Evolutionary conservation across 257 asterid species (phyloP), one percentile per base, ranked within the genome.

Genomic region (Nemophila menziesii): DNA sequence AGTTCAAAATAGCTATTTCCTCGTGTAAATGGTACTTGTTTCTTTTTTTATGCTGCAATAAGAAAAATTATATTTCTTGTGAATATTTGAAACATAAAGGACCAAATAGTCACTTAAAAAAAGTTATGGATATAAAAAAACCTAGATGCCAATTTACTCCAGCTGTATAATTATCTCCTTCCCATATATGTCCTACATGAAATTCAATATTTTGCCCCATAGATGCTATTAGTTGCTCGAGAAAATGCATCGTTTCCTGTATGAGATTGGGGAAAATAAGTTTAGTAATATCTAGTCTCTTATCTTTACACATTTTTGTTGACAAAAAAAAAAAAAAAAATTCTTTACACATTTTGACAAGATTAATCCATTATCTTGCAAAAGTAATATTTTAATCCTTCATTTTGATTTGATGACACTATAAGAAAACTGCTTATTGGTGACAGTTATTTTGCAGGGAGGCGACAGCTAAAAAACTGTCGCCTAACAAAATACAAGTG

Each of bases 141-240:
- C 96, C 89, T 22, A 81, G 63, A 57, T 81, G 92, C 93, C 92
- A 78, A 52, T 67, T 71, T 26, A 74, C 93, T 4, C 63, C 74
- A 41, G 63, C 73, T 8, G 71, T 69, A 16, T 52, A 33, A 44
- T 68, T 67, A 15, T 65, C 68, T 48, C 86, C 85, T 65, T 63
- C 70, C 15, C 74, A 75, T 56, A 69, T 56, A 33, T 58, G 61
- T 19, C 71, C 89, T 13, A 75, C 63, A 24, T 48, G 65, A 60
- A 78, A 81, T 63, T 78, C 58, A 70, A 73, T 69, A 51, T 86
- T 73, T 39, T 62, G 70, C 14, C 89, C 81, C 92, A 86, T 69
- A 54, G 82, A 67, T 44, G 45, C 51, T 2, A 52, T 65, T 44
- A 81, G 67, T 61, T 81, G 66, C 54, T 61, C 60, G 2, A 81